Base-by-base conservation (phyloP, 768 basidiomycete species). In the Crassisporium funariophilum region DNA sequence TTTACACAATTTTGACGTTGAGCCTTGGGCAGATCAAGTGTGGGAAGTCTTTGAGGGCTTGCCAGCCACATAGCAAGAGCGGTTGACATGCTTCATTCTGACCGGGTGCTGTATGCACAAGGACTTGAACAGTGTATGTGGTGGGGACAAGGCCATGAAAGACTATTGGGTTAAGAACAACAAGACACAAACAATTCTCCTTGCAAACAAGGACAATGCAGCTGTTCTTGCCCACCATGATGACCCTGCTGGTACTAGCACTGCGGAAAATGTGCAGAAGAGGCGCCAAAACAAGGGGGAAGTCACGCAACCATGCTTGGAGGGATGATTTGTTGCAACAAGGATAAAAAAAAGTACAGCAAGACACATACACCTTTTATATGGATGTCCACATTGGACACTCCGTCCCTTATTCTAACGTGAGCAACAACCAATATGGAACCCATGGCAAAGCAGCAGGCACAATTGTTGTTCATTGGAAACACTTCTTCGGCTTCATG, bases 181-280 rank as follows among this genome's bases (percentile, higher is more conserved):
- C 5, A 5, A 6, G 20, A 41, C 27, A 19, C 3, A 4, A 2
- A 38, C 47, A 5, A 41, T 48, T 2, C 2, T 35, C 17, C 15
- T 48, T 2, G 39, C 40, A 1, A 50, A 45, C 40, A 46, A 47
- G 33, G 44, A 41, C 12, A 52, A 52, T 22, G 34, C 45, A 1
- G 15, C 10, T 6, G 33, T 52, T 4, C 29, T 50, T 13, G 15
- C 43, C 16, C 13, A 10, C 17, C 4, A 5, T 5, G 22, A n/a
- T 19, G 12, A 15, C 4, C 12, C 20, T n/a, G 12, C 23, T 6
- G 4, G 25, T 2, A 5, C 17, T 5, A 40, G 31, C 2, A 25
- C 35, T 0, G 37, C 45, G 4, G 46, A 16, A 10, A 17, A 13
- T 5, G 20, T 2, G 46, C 31, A 6, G 51, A 27, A 5, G 46